These are phyloP conservation scores for Solanum lycopersicoides DNA, from an alignment of 257 asterid species.

Conservation along the genomic window DNA sequence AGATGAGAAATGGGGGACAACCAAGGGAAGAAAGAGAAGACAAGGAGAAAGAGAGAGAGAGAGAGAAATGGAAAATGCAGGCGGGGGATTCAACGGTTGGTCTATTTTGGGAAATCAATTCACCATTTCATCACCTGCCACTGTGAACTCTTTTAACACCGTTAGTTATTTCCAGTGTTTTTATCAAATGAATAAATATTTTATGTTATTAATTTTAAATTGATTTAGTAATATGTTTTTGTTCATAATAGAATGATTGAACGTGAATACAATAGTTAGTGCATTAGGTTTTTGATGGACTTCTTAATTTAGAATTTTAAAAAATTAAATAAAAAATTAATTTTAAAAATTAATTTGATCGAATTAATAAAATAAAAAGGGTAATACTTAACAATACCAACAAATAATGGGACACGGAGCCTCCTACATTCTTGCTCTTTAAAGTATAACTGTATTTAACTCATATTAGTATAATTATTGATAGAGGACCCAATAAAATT, in stretches of 20 bases:
- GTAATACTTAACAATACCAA: background rate
- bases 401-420: background rate
- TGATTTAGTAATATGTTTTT: background rate
- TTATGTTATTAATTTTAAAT: background rate
- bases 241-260: background rate
- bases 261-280: background rate
- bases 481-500: background rate
- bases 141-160: background rate
- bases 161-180: no score
- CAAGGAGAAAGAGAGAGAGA: background rate
- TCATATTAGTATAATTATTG: background rate
- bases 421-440: background rate
- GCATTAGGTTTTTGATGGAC: background rate
- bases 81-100: background rate
- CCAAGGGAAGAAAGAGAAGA: background rate
- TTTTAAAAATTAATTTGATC: background rate
- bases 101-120: background rate
- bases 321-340: background rate
- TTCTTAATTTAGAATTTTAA: background rate
- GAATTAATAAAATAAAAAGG: background rate
- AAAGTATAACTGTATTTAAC: background rate
- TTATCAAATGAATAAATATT: background rate
- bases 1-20: constrained; percentile 10
- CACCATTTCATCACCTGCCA: background rate
- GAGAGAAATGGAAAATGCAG: background rate